Conservation (phyloP, 2,329 filamentous ascomycete species). For the Madurella fahalii region DNA sequence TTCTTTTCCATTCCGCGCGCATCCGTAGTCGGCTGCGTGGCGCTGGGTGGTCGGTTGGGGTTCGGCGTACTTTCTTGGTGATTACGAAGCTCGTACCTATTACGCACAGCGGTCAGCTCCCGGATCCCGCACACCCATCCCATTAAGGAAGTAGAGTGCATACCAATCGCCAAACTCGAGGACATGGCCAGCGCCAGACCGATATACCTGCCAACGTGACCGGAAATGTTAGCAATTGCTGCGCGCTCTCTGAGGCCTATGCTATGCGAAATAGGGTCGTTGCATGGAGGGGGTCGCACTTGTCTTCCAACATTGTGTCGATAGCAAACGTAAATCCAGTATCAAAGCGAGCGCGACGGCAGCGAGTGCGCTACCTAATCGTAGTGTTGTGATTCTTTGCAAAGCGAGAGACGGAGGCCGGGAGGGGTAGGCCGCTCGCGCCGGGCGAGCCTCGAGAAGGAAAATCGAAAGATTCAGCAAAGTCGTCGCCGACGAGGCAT, state of each 20-base stretch:
- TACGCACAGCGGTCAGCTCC: conserved; percentile 4
- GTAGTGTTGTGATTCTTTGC: neutral
- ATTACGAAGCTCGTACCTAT: conserved; percentile 95
- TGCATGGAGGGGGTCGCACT: conserved; percentile 33
- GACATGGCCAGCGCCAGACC: conserved; percentile 71
- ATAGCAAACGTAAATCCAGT: conserved; percentile 3
- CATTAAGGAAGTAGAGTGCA: conserved; percentile 23
- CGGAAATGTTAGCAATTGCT: conserved; percentile 30
- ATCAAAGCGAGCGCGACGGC: conserved; percentile 21
- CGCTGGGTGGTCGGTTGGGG: neutral
- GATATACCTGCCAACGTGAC: conserved; percentile 57
- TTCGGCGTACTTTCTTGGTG: conserved; percentile 78
- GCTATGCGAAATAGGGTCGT: conserved; percentile 7
- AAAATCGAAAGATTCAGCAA: conserved; percentile 11
- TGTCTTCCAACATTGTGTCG: conserved; percentile 44
- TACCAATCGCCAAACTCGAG: conserved; percentile 74
- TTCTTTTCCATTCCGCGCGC: neutral
- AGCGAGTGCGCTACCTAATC: conserved; percentile 20
- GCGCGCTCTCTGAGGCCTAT: neutral
- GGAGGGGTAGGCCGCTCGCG: conserved; percentile 20
- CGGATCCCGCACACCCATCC: neutral
- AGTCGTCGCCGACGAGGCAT: conserved; percentile 19
- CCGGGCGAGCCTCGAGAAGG: conserved; percentile 22
- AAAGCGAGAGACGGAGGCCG: conserved; percentile 2
- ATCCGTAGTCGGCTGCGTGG: neutral